These are phyloP conservation scores for Abelmoschus esculentus DNA, from an alignment of 345 rosid species.

Conservation along the genomic window DNA sequence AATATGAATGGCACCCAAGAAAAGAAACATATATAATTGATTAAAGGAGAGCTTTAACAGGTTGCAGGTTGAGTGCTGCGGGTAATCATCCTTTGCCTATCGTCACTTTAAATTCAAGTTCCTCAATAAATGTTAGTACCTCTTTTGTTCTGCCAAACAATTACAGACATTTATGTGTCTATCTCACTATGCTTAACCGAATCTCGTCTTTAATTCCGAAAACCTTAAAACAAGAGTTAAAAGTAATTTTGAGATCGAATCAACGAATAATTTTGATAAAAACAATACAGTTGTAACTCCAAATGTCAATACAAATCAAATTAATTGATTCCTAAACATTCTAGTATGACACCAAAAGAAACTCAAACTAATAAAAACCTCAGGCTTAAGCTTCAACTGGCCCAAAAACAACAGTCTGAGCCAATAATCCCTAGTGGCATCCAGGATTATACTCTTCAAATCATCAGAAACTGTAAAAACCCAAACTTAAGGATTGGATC, in stretches of 20 bases:
- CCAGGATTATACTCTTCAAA: not conserved
- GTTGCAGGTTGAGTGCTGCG: not conserved
- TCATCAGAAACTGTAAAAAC: not conserved
- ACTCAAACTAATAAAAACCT: too few relatives aligned
- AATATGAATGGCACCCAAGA: not conserved
- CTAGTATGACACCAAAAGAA: too few relatives aligned
- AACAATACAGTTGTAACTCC: too few relatives aligned
- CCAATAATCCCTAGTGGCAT: not conserved
- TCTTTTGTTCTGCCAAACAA: not conserved
- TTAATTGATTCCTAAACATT: too few relatives aligned
- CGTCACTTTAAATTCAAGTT: not conserved
- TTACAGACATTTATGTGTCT: not conserved
- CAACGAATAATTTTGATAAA: too few relatives aligned
- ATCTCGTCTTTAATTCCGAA: not conserved
- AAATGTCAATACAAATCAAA: not conserved
- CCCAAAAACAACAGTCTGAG: not conserved
- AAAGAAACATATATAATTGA: not conserved
- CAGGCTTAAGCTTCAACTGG: not conserved
- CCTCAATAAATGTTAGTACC: not conserved
- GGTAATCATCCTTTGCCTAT: not conserved
- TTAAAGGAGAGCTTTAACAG: not conserved
- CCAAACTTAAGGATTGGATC: conserved; percentile 1
- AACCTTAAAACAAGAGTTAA: too few relatives aligned
- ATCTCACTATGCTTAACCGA: not conserved
- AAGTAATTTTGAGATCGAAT: too few relatives aligned